Conservation (phyloP, 768 basidiomycete genomes). For the Podaxis sp. region DNA sequence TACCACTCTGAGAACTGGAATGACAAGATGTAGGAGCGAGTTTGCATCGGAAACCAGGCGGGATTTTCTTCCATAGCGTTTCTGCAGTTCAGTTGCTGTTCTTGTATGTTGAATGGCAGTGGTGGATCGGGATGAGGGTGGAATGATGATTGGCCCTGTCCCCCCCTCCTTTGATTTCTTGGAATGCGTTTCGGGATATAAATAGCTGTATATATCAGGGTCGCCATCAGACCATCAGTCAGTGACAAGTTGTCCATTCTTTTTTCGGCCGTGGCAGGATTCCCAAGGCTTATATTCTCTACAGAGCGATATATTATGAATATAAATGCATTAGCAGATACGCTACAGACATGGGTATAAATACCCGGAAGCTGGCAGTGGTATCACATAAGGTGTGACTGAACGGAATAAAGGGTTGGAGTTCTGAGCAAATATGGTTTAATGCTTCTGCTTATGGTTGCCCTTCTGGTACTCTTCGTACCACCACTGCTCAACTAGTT, state of each 20-base stretch:
- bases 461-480: constrained; percentile 39
- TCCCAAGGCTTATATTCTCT: not conserved
- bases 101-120: constrained; percentile 3
- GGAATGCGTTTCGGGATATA: constrained; percentile 13
- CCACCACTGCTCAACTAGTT: constrained; percentile 42
- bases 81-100: not conserved
- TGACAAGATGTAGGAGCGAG: constrained; percentile 53
- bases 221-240: constrained; percentile 9
- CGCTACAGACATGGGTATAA: not conserved
- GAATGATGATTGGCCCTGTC: constrained; percentile 12
- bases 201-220: constrained; percentile 14
- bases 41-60: constrained; percentile 52
- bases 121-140: constrained; percentile 7
- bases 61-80: constrained; percentile 9
- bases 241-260: not conserved
- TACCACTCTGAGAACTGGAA: constrained; percentile 92
- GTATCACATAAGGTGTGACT: not conserved
- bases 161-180: constrained; percentile 6
- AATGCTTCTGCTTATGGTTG: constrained; percentile 40
- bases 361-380: not conserved
- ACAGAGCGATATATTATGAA: not conserved
- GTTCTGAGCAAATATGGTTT: constrained; percentile 15
- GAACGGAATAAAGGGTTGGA: not conserved
- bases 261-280: not conserved
- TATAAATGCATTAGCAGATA: not conserved